These are phyloP conservation scores for Zymoseptoria passerinii DNA, from an alignment of 2,329 filamentous ascomycete species.

Conservation along the genomic window DNA sequence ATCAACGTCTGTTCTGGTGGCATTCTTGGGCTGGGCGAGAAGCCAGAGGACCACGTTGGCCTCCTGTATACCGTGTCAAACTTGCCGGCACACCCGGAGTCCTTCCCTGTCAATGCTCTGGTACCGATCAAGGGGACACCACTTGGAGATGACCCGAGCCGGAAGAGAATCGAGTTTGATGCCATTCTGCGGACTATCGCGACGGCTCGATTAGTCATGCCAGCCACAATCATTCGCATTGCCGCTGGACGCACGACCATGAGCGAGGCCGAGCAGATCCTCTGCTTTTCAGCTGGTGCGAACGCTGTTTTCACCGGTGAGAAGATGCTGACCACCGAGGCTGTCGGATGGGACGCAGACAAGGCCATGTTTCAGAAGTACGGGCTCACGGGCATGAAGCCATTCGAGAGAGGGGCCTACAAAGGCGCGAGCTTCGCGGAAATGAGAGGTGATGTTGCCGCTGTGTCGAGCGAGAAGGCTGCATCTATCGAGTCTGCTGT, in stretches of 20 bases:
- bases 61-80: slow-evolving; percentile 76
- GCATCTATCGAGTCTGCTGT: slow-evolving; percentile 1
- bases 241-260: slow-evolving; percentile 78
- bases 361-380: slow-evolving; percentile 73
- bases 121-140: slow-evolving; percentile 88
- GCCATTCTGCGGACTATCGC: slow-evolving; percentile 75
- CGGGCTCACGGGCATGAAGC: slow-evolving; percentile 69
- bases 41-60: slow-evolving; percentile 68
- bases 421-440: slow-evolving; percentile 23
- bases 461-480: not conserved
- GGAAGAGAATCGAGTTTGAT: slow-evolving; percentile 63
- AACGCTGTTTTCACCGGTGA: slow-evolving; percentile 95
- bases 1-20: slow-evolving; percentile 87
- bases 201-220: slow-evolving; percentile 74
- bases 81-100: slow-evolving; percentile 74
- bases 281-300: slow-evolving; percentile 84
- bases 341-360: slow-evolving; percentile 86
- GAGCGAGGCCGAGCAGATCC: slow-evolving; percentile 77
- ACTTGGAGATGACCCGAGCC: slow-evolving; percentile 52
- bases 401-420: slow-evolving; percentile 29
- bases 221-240: slow-evolving; percentile 75
- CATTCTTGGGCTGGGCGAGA: slow-evolving; percentile 78
- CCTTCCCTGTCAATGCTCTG: slow-evolving; percentile 83
- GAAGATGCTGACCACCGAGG: slow-evolving; percentile 91
- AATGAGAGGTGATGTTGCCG: slow-evolving; percentile 15